Percentiles rank a stretch among this genome's conserved stretches.
These are phyloP conservation scores for Fusarium hainanense DNA, from an alignment of 2,329 filamentous ascomycete genomes.

Conservation along the genomic window DNA sequence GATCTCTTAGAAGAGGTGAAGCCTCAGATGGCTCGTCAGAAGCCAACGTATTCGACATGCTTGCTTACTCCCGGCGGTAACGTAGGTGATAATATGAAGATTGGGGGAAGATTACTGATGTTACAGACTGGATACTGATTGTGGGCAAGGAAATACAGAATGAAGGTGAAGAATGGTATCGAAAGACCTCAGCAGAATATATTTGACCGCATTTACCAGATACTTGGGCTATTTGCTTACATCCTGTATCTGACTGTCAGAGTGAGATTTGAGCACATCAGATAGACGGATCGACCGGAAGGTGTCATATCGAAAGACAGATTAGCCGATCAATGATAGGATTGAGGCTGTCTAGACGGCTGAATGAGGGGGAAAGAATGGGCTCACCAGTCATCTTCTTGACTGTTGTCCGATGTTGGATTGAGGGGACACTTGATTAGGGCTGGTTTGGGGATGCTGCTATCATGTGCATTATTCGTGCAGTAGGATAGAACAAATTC, in stretches of 20 bases:
- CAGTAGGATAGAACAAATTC: neutral
- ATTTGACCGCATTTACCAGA: neutral
- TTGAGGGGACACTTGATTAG: neutral
- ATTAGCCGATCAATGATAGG: conserved; percentile 1
- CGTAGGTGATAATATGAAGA: neutral
- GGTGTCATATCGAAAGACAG: conserved; percentile 25
- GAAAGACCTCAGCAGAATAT: neutral
- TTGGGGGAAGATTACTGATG: neutral
- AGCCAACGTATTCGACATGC: conserved; percentile 23
- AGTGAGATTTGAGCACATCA: conserved; percentile 31
- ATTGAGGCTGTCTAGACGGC: neutral
- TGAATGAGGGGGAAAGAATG: neutral
- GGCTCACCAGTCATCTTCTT: neutral
- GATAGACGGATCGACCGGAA: conserved; percentile 12
- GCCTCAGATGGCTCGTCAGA: conserved; percentile 35
- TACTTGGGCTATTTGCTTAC: neutral
- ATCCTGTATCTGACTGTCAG: conserved; percentile 9
- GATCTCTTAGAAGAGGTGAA: conserved; percentile 46
- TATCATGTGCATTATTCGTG: neutral
- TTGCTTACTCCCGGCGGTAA: neutral
- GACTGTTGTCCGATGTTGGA: neutral
- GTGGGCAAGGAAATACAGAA: neutral
- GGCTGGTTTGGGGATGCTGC: neutral
- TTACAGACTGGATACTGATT: neutral
- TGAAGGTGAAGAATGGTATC: neutral